Base-by-base conservation (phyloP, 257 asterid genomes). In the Nemophila menziesii region DNA sequence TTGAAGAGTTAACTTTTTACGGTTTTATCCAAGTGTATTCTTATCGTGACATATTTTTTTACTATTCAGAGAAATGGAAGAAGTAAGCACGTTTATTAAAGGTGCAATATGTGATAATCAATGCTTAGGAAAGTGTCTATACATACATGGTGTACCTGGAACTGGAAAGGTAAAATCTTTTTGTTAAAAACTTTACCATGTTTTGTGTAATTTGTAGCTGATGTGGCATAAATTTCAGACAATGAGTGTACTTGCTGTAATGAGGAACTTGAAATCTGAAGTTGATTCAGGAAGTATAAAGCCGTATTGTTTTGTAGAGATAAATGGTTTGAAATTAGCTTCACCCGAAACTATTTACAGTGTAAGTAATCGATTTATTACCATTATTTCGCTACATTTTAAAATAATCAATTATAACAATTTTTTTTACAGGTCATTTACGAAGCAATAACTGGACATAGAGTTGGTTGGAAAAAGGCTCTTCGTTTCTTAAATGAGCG, bases 121-220 rank as follows among this genome's bases (percentile, higher is more conserved):
- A 61, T 89, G 98, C 66, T 73, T 89, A 9, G 98, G 98, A 54
- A 74, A 87, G 66, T 84, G 94, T 73, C 82, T 89, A 44, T 89
- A 89, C 72, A 60, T 89, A 64, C 93, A 89, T 56, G 98, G 98
- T 57, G 98, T 89, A 59, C 98, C 98, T 52, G 98, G 98, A 56
- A 89, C 98, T 52, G 98, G 98, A 67, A 89, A 89, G 92, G 98
- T 89, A 67, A 57, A 44, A 38, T 52, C 24, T 33, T 33, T 26
- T 29, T 17, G 29, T 44, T 17, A 33, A 37, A 38, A 18, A 18
- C 9, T 16, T 22, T 23, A 16, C 42, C 19, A 33, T 17, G 5
- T 13, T 12, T 4, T 20, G 11, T 15, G 5, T 19, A 14, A n/a
- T 14, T 27, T 33, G 33, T 19, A 42, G 43, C 54, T 36, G 20